Evolutionary conservation across 495 filamentous ascomycete species (phyloP), one percentile per base, ranked within the genome.

Genomic region (Echria macrotheca): DNA sequence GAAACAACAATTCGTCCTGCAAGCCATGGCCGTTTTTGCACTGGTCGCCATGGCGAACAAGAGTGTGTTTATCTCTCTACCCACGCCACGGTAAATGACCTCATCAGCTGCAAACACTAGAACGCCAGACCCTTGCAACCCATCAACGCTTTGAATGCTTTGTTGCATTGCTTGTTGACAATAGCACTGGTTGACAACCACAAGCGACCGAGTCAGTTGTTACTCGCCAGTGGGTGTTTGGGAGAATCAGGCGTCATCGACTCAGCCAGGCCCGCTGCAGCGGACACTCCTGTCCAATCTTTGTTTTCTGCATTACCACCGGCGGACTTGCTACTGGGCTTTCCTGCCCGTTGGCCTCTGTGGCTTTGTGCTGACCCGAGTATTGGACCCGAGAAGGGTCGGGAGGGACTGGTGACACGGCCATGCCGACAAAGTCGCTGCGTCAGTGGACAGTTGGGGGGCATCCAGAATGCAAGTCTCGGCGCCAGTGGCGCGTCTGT

Each of bases 1-100:
- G 44, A 47, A 47, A 47, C 44, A 47, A 14, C 44, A 37, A 36
- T 23, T 28, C 17, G 26, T 25, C 12, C 28, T 44, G 44, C 44
- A 47, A 12, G 42, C 25, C 31, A 45, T 45, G 10, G 11, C 23
- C 15, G 9, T 14, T 19, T 25, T 26, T 26, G 18, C 17, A 12
- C 5, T 5, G 21, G 42, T 23, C 22, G 39, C 39, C 23, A 18
- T 42, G 11, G 5, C 10, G 19, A 14, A 19, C 18, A 17, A 17
- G 15, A n/a, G 18, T 6, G 31, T 47, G 32, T 47, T 38, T 47
- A 32, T 44, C 42, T 28, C 26, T 14, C 9, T 17, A 15, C n/a
- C n/a, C n/a, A 32, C 25, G 25, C 24, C 29, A 24, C 19, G 23
- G 22, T 5, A 17, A 29, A 44, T 44, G 42, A 44, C 42, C 25